A percentile compares a stretch with the other conserved stretches of the same genome.
phyloP scores from a whole-genome alignment of 192 early-diverging fungal genomes.

The Gonapodya sp. region DNA sequence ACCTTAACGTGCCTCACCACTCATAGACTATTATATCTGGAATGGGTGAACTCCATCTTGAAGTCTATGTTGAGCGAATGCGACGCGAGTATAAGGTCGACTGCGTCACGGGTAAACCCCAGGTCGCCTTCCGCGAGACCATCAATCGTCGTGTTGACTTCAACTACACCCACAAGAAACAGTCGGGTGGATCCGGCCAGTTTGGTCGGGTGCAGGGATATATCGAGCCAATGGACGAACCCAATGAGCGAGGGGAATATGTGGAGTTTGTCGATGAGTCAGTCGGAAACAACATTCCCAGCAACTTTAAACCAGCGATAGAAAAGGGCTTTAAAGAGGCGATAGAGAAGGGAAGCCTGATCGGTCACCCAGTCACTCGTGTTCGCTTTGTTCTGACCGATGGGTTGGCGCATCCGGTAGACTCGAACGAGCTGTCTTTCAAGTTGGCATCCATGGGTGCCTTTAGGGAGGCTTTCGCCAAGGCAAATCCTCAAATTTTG shows the following conservation, averaged over 20 bases:
- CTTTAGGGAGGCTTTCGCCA: slow-evolving; percentile 81
- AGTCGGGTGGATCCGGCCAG: slow-evolving; percentile 93
- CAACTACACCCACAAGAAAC: slow-evolving; percentile 98
- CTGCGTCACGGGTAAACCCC: slow-evolving; percentile 91
- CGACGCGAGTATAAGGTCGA: slow-evolving; percentile 94
- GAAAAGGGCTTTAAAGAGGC: slow-evolving; percentile 94
- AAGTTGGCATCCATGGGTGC: slow-evolving; percentile 74
- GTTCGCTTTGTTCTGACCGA: slow-evolving; percentile 84
- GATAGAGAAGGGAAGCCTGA: slow-evolving; percentile 77
- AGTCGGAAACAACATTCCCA: slow-evolving; percentile 88
- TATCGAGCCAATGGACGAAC: slow-evolving; percentile 74
- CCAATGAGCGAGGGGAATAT: slow-evolving; percentile 45
- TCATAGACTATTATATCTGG: slow-evolving; percentile 67
- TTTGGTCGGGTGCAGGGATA: slow-evolving; percentile 83
- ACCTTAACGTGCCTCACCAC: neutral
- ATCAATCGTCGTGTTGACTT: slow-evolving; percentile 64
- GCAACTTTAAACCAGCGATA: slow-evolving; percentile 85
- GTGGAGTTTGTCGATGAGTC: slow-evolving; percentile 75
- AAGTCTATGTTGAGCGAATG: slow-evolving; percentile 98
- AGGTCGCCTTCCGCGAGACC: slow-evolving; percentile 96
- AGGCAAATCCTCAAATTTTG: slow-evolving; percentile 71
- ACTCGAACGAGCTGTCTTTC: slow-evolving; percentile 96
- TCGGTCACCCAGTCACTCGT: slow-evolving; percentile 82
- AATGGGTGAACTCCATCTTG: slow-evolving; percentile 81
- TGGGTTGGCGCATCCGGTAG: slow-evolving; percentile 83